Base-by-base conservation (phyloP, 1,139 yeast species). In the Spencermartinsiella ligniputridi region DNA sequence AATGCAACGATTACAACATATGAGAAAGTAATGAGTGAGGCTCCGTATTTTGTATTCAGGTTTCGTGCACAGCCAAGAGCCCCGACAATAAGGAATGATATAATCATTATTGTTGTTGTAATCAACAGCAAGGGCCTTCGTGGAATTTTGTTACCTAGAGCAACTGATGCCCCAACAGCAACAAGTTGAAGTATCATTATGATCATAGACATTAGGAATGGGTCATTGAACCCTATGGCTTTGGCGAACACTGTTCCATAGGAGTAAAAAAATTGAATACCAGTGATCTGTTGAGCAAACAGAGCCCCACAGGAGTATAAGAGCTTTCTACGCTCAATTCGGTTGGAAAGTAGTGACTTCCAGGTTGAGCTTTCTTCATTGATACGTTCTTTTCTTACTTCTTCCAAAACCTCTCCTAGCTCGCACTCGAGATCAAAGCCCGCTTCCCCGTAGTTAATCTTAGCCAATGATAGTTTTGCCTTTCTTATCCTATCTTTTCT, bases 261-360 rank as follows among this genome's bases (percentile, higher is more conserved):
- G 9, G 44, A 40, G 17, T 32, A 21, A 8, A 41, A 39, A 29
- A 41, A 41, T 20, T 24, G 24, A 24, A 41, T 30, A 2, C 45
- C 45, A 13, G 45, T 41, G 17, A 41, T 15, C 32, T 41, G 45
- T 27, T 41, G 45, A 24, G 37, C 45, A 20, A 41, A 25, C 13
- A 41, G 24, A 29, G 39, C 39, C n/a, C 33, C 45, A 32, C 36
- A 36, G 30, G 34, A 30, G 22, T 35, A 36, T n/a, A 41, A 32
- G 6, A 38, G 24, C 33, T 41, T 41, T 17, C 45, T 21, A 19
- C 45, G 33, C 18, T 41, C 45, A 3, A 41, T 37, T 13, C 38
- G 45, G 12, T 41, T 41, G 13, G 20, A 21, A 3, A 41, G 3
- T 12, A 41, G 30, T 20, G 41, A 42, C 16, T 17, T 18, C 45